Evolutionary conservation across 179 eudicot genomes (phyloP), one percentile per base, ranked within the genome.

Genomic region (Patellifolia procumbens): DNA sequence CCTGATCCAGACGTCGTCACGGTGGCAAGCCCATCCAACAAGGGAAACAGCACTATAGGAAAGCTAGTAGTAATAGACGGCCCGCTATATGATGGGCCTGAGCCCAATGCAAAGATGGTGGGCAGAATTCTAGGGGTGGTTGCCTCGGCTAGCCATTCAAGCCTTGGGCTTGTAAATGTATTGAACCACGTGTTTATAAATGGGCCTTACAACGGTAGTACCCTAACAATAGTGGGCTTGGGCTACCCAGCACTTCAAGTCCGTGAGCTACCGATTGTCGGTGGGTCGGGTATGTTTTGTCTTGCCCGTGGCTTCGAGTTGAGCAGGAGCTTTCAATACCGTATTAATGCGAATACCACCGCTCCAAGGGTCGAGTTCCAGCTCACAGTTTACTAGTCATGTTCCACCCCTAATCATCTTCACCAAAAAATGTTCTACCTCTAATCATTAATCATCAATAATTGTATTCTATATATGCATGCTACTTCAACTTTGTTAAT

Each of bases 241-340:
- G 65, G 51, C 32, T 37, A 34, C 4, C 51, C 34, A 2, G 11
- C 3, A 0, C 5, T 19, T 17, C 42, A 17, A 17, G 55, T 43
- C 24, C 67, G 68, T 2, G 76, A 39, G 29, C 2, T 12, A 48
- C 64, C 65, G 5, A 37, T 55, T 15, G 42, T 58, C 16, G 66
- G 76, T 17, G 76, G 76, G 67, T 22, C 67, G 53, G 53, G 67
- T 73, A 9, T 15, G 67, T 73, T 73, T 26, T 26, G 53, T 7
- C 15, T 55, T 34, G 76, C 75, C 48, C 75, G 53, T 58, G 76
- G 66, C 26, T 59, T 34, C 17, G 64, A 34, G 64, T 35, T 72
- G 53, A 26, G 55, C 17, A 17, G 56, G 1, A 68, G 34, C 37
- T 43, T 68, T 9, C 17, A 1, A 35, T 45, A 45, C 29, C 37